These are phyloP conservation scores for Wickerhamiella nectarea DNA, from an alignment of 805 yeast genomes.

Conservation along the genomic window DNA sequence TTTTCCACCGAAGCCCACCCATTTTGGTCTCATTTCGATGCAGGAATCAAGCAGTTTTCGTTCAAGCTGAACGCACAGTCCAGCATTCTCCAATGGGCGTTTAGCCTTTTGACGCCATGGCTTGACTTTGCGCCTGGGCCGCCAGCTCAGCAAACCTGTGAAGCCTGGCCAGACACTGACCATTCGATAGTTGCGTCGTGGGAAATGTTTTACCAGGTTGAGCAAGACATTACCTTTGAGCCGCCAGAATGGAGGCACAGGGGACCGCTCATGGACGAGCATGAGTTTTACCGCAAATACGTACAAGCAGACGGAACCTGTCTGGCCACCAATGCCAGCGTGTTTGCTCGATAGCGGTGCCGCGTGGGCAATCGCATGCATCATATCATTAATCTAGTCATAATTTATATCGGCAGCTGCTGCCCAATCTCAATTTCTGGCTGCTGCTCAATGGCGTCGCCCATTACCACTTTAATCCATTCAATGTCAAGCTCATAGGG, in stretches of 20 bases:
- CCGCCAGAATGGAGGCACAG: slow-evolving; percentile 1
- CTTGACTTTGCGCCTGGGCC: neutral
- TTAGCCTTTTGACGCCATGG: neutral
- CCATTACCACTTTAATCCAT: slow-evolving; percentile 47
- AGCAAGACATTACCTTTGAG: slow-evolving; percentile 9
- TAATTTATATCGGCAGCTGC: slow-evolving; percentile 3
- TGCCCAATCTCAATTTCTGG: slow-evolving; percentile 4
- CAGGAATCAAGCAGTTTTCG: neutral
- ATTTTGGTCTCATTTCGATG: slow-evolving; percentile 42
- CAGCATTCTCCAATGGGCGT: neutral
- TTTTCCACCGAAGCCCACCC: slow-evolving; percentile 92
- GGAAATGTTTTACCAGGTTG: slow-evolving; percentile 23
- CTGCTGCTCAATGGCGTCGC: slow-evolving; percentile 8
- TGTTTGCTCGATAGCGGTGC: neutral
- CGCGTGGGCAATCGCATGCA: too few relatives aligned
- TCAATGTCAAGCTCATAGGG: slow-evolving; percentile 58
- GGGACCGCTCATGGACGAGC: neutral
- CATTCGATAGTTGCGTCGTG: slow-evolving; percentile 24
- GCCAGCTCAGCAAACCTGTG: neutral
- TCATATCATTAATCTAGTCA: neutral
- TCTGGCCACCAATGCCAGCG: neutral
- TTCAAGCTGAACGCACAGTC: neutral
- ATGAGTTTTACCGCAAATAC: slow-evolving; percentile 14
- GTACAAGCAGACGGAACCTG: slow-evolving; percentile 12
- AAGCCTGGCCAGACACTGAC: neutral